Conservation (phyloP, 768 basidiomycete species). For the Cubamyces sp. region DNA sequence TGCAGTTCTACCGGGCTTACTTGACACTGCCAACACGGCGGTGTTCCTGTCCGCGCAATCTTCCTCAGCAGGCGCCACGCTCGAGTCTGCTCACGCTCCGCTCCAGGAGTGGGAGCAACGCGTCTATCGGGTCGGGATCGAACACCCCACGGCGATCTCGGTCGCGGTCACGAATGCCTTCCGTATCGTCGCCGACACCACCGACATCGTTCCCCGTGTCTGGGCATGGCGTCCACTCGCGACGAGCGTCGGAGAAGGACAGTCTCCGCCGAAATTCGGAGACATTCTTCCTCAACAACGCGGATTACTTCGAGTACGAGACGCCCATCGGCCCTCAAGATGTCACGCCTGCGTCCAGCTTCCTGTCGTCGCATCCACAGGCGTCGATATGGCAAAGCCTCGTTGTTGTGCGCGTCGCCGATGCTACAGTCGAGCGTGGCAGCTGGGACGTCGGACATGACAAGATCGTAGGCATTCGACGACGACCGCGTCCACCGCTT, state of each 20-base stretch:
- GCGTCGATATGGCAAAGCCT: slow-evolving; percentile 62
- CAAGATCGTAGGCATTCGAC: slow-evolving; percentile 70
- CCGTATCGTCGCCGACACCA: slow-evolving; percentile 40
- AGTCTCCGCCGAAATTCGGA: slow-evolving; percentile 28
- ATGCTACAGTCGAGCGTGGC: slow-evolving; percentile 73
- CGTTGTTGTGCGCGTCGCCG: slow-evolving; percentile 54
- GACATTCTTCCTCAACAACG: slow-evolving; percentile 24
- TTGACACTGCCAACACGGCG: slow-evolving; percentile 57
- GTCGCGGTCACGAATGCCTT: slow-evolving; percentile 52
- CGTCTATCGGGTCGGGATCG: slow-evolving; percentile 46
- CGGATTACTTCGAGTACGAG: slow-evolving; percentile 34
- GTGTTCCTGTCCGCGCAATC: slow-evolving; percentile 66
- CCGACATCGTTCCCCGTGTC: slow-evolving; percentile 74
- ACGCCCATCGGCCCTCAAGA: slow-evolving; percentile 40
- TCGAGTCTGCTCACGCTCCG: slow-evolving; percentile 54
- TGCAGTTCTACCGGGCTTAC: slow-evolving; percentile 69
- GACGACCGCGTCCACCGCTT: slow-evolving; percentile 60
- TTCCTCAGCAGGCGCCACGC: slow-evolving; percentile 48
- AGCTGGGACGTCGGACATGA: slow-evolving; percentile 69
- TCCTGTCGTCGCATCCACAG: slow-evolving; percentile 27
- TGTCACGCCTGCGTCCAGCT: slow-evolving; percentile 38
- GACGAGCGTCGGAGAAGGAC: slow-evolving; percentile 69
- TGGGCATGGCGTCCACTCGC: slow-evolving; percentile 76
- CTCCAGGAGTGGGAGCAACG: slow-evolving; percentile 66
- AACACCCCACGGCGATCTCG: slow-evolving; percentile 45